A percentile compares a stretch with the other conserved stretches of the same genome.
phyloP scores from a whole-genome alignment of 1,284 basidiomycete genomes.

The Leccinum subatratum region DNA sequence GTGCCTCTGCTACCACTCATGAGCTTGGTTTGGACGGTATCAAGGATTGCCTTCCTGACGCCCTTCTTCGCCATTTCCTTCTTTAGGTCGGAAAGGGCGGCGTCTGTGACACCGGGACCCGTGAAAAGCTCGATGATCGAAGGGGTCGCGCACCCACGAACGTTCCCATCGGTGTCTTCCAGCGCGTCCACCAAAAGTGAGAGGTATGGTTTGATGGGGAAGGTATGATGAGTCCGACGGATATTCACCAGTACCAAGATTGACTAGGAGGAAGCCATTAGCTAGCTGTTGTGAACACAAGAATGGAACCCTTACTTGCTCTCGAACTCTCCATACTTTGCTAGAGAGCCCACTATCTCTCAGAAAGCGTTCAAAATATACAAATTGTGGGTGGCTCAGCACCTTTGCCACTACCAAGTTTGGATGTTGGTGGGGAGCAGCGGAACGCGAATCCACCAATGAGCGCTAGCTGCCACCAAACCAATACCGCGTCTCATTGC shows the following conservation, averaged over 20 bases:
- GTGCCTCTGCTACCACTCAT: slow-evolving; percentile 39
- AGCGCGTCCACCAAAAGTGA: slow-evolving; percentile 76
- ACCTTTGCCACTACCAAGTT: slow-evolving; percentile 62
- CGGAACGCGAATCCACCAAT: slow-evolving; percentile 71
- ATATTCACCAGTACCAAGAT: slow-evolving; percentile 65
- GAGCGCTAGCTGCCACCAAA: slow-evolving; percentile 24
- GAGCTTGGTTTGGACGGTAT: slow-evolving; percentile 61
- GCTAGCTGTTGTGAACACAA: neutral
- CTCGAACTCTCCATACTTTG: slow-evolving; percentile 77
- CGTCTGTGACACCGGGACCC: slow-evolving; percentile 73
- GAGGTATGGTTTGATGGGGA: slow-evolving; percentile 83
- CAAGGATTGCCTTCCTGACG: slow-evolving; percentile 82
- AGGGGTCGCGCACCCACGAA: slow-evolving; percentile 79
- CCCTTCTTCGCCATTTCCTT: slow-evolving; percentile 82
- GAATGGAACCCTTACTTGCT: slow-evolving; percentile 57
- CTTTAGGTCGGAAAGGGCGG: slow-evolving; percentile 88
- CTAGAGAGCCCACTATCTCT: slow-evolving; percentile 70
- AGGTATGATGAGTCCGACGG: slow-evolving; percentile 59
- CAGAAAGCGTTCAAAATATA: slow-evolving; percentile 67
- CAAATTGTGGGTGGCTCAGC: slow-evolving; percentile 64
- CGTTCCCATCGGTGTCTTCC: slow-evolving; percentile 86
- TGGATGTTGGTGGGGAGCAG: slow-evolving; percentile 40
- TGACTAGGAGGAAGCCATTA: slow-evolving; percentile 39
- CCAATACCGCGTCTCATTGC: too few species aligned
- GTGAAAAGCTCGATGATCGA: slow-evolving; percentile 84